Conservation (phyloP, 164 flowering plant genomes). For the Vitis rotundifolia region DNA sequence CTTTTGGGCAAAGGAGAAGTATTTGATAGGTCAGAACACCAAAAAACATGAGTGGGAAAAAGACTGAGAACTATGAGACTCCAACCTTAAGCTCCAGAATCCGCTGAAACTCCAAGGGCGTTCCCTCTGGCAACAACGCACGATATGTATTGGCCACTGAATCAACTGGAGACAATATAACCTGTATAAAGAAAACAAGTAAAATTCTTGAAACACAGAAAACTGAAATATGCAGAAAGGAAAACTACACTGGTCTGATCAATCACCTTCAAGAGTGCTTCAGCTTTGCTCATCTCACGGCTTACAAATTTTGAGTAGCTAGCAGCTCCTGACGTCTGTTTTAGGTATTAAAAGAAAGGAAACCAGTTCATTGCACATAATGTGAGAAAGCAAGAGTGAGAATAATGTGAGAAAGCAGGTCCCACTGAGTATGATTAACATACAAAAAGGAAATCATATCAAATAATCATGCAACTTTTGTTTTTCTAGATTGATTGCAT, state of each 20-base stretch:
- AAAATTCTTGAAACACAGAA: background rate
- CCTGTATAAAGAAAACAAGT: conserved; percentile 44
- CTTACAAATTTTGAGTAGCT: conserved; percentile 88
- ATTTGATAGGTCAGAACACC: background rate
- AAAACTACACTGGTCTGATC: conserved; percentile 1
- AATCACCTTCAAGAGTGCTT: conserved; percentile 88
- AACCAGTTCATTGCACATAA: no score
- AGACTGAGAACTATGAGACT: background rate
- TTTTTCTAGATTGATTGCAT: no score
- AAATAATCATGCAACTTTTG: no score
- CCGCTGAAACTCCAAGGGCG: conserved; percentile 86
- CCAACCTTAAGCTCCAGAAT: conserved; percentile 91
- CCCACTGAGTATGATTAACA: no score
- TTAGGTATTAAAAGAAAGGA: conserved; percentile 2
- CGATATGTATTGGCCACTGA: conserved; percentile 94
- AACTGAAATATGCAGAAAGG: background rate
- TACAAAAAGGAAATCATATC: no score
- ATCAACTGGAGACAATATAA: conserved; percentile 88
- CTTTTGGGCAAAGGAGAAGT: no score
- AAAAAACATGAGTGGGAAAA: background rate
- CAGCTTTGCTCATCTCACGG: conserved; percentile 99
- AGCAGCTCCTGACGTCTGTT: conserved; percentile 76
- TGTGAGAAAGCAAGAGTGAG: no score
- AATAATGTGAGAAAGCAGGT: no score
- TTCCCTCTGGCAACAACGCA: conserved; percentile 95